Evolutionary conservation across 306 rosid species (phyloP).

Genomic region (Mucuna pruriens): DNA sequence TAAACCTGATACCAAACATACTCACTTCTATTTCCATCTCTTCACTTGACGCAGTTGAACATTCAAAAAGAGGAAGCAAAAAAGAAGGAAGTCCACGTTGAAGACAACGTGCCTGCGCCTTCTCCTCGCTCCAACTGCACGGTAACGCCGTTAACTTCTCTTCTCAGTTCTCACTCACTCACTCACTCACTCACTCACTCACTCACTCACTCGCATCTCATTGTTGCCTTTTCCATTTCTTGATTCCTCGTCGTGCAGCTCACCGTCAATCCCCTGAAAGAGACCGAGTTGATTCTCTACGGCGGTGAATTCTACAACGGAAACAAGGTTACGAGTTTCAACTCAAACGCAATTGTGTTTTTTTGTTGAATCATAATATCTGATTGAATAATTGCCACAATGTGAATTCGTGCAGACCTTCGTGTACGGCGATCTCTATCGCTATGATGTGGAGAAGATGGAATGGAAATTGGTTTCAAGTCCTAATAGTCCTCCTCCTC

Average conservation of each 20-base stretch:
- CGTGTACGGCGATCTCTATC: slow-evolving; percentile 86
- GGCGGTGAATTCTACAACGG: slow-evolving; percentile 99
- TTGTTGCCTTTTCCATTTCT: not conserved
- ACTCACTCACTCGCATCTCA: not conserved
- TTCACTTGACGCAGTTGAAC: slow-evolving; percentile 51
- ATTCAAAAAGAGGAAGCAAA: slow-evolving; percentile 96
- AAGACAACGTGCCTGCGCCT: slow-evolving; percentile 95
- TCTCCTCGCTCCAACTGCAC: slow-evolving; percentile 93
- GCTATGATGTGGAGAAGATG: slow-evolving; percentile 85
- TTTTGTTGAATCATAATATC: slow-evolving; percentile 9
- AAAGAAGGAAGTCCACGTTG: slow-evolving; percentile 88
- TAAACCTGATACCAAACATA: not conserved
- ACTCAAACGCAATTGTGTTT: not conserved
- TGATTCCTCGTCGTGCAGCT: slow-evolving; percentile 54
- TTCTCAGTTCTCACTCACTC: too few species aligned
- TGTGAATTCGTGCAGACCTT: slow-evolving; percentile 68
- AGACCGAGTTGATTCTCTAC: slow-evolving; percentile 80
- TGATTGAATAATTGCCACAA: not conserved
- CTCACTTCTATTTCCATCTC: not conserved
- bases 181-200: too few species aligned
- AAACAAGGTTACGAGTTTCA: slow-evolving; percentile 63
- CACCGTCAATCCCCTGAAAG: slow-evolving; percentile 89
- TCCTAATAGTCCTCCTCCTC: slow-evolving; percentile 98
- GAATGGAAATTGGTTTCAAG: slow-evolving; percentile 93
- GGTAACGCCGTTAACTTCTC: slow-evolving; percentile 43